Evolutionary conservation across 768 basidiomycete genomes (phyloP), one percentile per base, ranked within the genome.

Genomic region (Boletus barrowsii): DNA sequence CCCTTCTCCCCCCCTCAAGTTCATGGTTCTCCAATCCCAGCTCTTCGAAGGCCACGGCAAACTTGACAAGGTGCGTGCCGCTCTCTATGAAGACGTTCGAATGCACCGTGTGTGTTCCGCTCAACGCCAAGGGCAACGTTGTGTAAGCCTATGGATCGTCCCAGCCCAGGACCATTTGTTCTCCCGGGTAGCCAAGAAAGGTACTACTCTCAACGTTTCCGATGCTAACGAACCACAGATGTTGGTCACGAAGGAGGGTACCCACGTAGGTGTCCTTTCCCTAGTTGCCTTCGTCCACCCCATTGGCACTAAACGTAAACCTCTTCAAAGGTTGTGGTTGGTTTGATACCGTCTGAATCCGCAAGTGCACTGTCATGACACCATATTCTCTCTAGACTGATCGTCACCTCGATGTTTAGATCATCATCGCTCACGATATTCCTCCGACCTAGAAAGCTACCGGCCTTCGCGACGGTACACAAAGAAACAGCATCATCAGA

Each of bases 381-480:
- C 17, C 13, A 1, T 41, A 9, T 17, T 17, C 26, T 15, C 40
- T 4, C 26, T 40, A 6, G 11, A 33, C 33, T 13, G 33, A 11
- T 11, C 33, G 33, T 13, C 0, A 14, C 33, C 33, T 35, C 33
- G 17, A 9, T 49, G 20, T 42, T 29, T 52, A 76, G 75, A 72
- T 29, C 66, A 73, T 59, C 69, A 74, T n/a, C n/a, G n/a, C 54
- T 60, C 72, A 4, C 59, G 61, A 7, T 65, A 70, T 49, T 73
- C 70, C 53, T 42, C 66, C 5, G 71, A 75, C 5, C 76, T 76
- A 6, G 59, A 68, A 24, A 60, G 63, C 35, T 75, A 67, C 51
- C 60, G 64, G 30, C 76, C 75, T 2, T 69, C 68, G n/a, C 62
- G 76, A 41, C 76, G 76, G 76, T 70, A 73, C 32, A 22, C 46